phyloP scores from a whole-genome alignment of 1,284 basidiomycete genomes.

The Cutaneotrichosporon cyanovorans region DNA sequence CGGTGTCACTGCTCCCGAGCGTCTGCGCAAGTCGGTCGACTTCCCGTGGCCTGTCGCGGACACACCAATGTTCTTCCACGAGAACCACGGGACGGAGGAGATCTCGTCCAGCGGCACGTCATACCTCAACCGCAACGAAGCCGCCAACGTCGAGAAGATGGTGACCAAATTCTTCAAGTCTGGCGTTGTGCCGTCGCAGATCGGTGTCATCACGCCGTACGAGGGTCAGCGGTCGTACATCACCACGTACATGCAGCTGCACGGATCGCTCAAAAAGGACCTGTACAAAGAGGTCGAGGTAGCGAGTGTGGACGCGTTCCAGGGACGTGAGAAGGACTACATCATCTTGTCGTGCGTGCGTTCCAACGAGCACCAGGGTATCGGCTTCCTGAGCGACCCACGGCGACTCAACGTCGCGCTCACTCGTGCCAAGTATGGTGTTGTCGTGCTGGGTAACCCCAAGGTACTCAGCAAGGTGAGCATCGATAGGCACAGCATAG shows the following conservation, averaged over 20 bases:
- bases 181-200: constrained; percentile 87
- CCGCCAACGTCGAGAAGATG: constrained; percentile 98
- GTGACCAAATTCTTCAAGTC: constrained; percentile 99
- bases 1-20: constrained; percentile 96
- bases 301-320: constrained; percentile 97
- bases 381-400: constrained; percentile 98
- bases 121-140: constrained; percentile 96
- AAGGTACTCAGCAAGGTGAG: constrained; percentile 96
- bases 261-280: constrained; percentile 96
- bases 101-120: constrained; percentile 98
- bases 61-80: constrained; percentile 99
- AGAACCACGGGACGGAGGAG: constrained; percentile 97
- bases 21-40: constrained; percentile 92
- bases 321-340: constrained; percentile 99
- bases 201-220: constrained; percentile 98
- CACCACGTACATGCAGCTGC: constrained; percentile 99
- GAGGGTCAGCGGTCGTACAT: constrained; percentile 99
- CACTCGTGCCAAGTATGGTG: constrained; percentile 94
- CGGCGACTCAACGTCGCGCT: constrained; percentile 93
- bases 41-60: constrained; percentile 99
- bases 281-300: constrained; percentile 99
- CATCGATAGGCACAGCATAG: too few species aligned
- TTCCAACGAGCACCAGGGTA: constrained; percentile 98
- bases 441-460: constrained; percentile 96
- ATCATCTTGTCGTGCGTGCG: constrained; percentile 98